phyloP scores from a whole-genome alignment of 169 alveolate genomes.

The Babesia sp. region DNA sequence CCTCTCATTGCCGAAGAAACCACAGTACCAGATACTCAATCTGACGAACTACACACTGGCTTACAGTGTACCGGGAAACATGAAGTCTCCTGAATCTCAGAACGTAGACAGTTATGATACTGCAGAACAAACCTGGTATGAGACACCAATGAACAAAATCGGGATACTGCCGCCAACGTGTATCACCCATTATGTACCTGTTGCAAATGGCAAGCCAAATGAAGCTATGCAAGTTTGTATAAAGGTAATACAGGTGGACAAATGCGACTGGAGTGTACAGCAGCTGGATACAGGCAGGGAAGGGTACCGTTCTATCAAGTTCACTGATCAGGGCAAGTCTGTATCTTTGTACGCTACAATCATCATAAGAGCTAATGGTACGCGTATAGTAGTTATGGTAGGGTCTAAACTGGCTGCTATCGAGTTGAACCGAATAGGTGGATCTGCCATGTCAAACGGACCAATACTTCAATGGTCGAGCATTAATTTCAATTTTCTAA shows the following conservation, averaged over 20 bases:
- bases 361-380: constrained; percentile 31
- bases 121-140: constrained; percentile 38
- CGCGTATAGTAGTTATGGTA: constrained; percentile 17
- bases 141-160: constrained; percentile 61
- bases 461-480: constrained; percentile 49
- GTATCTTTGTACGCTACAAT: constrained; percentile 10
- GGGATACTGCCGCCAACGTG: constrained; percentile 52
- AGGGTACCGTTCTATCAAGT: constrained; percentile 11
- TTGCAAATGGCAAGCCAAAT: constrained; percentile 12
- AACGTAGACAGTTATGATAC: constrained; percentile 56
- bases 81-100: constrained; percentile 56
- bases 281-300: constrained; percentile 21
- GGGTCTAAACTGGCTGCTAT: constrained; percentile 34
- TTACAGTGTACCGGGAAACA: constrained; percentile 65
- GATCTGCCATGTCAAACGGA: constrained; percentile 2
- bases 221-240: constrained; percentile 21
- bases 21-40: constrained; percentile 79
- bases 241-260: constrained; percentile 34
- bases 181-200: constrained; percentile 50
- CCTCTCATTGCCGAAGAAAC: constrained; percentile 74
- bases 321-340: not conserved
- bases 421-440: constrained; percentile 24
- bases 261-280: constrained; percentile 22
- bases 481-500: constrained; percentile 56
- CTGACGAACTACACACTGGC: constrained; percentile 75